Evolutionary conservation across 73 alveolate genomes (phyloP), one percentile per base, ranked within the genome.

Genomic region (Symbiodinium pilosum): DNA sequence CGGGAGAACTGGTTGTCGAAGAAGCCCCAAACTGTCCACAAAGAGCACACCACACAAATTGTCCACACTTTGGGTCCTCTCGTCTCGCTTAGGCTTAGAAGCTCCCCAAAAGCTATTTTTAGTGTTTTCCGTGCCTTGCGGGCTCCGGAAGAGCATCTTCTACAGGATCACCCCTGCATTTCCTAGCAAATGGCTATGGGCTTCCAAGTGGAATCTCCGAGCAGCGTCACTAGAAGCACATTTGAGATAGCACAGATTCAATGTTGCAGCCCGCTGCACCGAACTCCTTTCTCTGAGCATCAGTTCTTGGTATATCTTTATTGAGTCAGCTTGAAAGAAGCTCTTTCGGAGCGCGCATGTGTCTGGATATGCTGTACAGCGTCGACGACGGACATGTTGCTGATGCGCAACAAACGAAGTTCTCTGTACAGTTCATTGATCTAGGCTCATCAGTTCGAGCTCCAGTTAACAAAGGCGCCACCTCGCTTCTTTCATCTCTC

Each of bases 1-100:
- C 96, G 96, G 77, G 75, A 64, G 96, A 59, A 91, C 96, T 91
- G 96, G 87, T 83, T 91, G 87, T 91, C 96, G 87, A 91, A 91
- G 51, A 91, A 91, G 73, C 96, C 96, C 56, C 75, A 87, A 43
- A 91, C 96, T 91, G 77, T 75, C 3, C n/a, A 1, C 32, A 30
- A 69, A 30, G 39, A 30, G 28, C n/a, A 39, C n/a, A n/a, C n/a
- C n/a, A n/a, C n/a, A n/a, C n/a, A n/a, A n/a, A n/a, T n/a, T 52
- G 69, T 52, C 28, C 69, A 52, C 69, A 52, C 69, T 12, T 12
- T 52, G 28, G 28, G 69, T 52, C 28, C 20, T 52, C 20, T 52
- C 69, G 28, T 12, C 69, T 12, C 20, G 69, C 20, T 52, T 20
- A 52, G 69, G 28, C 69, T 52, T 20, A 20, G 28, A 52, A 52